A percentile compares a stretch with the other conserved stretches of the same genome.
These are phyloP conservation scores for Aspergillus sp. DNA, from an alignment of 2,329 filamentous ascomycete species.

Conservation along the genomic window DNA sequence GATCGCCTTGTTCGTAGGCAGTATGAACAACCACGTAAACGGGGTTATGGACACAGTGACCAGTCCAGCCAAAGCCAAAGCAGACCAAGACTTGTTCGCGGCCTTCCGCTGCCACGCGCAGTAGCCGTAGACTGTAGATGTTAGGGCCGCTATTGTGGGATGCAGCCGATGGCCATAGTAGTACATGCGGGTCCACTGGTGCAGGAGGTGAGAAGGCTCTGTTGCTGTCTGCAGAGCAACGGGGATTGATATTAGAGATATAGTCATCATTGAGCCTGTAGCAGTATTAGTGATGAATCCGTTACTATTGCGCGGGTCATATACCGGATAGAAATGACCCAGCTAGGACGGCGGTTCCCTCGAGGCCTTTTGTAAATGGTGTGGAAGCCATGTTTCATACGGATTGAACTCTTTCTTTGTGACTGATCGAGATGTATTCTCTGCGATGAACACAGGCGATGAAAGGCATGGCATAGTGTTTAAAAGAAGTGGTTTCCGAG, in stretches of 20 bases:
- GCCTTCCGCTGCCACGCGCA: not conserved
- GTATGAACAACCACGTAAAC: not conserved
- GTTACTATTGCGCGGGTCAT: too few relatives aligned
- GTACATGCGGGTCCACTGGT: not conserved
- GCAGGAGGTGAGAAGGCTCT: not conserved
- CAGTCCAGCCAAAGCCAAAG: not conserved
- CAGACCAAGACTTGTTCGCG: not conserved
- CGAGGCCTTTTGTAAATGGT: not conserved
- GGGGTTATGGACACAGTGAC: not conserved
- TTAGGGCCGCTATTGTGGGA: not conserved
- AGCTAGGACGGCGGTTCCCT: not conserved
- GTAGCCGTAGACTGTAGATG: not conserved
- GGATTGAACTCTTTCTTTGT: not conserved
- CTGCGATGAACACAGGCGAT: too few relatives aligned
- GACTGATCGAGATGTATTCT: too few relatives aligned
- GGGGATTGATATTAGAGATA: not conserved
- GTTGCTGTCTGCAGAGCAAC: not conserved
- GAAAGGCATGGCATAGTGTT: too few relatives aligned
- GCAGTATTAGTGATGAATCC: not conserved
- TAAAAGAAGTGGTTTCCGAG: too few relatives aligned
- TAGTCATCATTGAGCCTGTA: not conserved
- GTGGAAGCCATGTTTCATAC: not conserved
- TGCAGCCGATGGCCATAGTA: not conserved
- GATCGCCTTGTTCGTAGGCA: not conserved
- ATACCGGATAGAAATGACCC: not conserved